Base-by-base conservation (phyloP, 1,284 basidiomycete species). In the Ceratobasidium papillatum region DNA sequence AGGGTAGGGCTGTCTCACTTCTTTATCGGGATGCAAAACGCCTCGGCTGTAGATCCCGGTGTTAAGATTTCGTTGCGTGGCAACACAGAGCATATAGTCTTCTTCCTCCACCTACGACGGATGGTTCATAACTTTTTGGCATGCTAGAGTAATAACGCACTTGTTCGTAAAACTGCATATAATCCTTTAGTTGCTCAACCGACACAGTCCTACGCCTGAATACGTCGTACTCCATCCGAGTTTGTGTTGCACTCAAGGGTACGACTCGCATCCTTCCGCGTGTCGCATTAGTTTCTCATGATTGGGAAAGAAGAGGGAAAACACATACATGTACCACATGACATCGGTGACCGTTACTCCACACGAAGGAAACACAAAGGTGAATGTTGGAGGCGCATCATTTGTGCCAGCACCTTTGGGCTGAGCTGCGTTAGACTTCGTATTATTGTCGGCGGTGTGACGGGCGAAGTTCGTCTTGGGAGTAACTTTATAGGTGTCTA, bases 161-260 rank as follows among this genome's bases (percentile, higher is more conserved):
- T 27, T 71, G 68, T 45, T 71, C 68, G 32, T 71, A 71, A 22
- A 77, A 76, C 27, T 78, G 75, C 77, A 79, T 79, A 73, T 76
- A 79, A 43, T 78, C 78, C 25, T 76, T 72, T 38, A 79, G 66
- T 36, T 75, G 75, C 25, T 78, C 77, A 51, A 78, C 74, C 14
- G 77, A 64, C 36, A 79, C 75, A 14, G 61, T 75, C 51, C 78
- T 80, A 22, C 76, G 77, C 17, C 75, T 75, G 73, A 77, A 80
- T 25, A 80, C 78, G 62, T 79, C 79, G 64, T 80, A 80, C 66
- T 80, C 78, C 75, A 79, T 78, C n/a, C 77, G 49, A 14, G 79
- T 79, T 76, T 77, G 75, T 19, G 77, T 77, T 11, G 79, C 79
- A 38, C 76, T 76, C 47, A 79, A 68, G 58, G 79, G 79, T 7